Evolutionary conservation across 306 rosid genomes (phyloP).

Genomic region (Sechiopsis laciniata): DNA sequence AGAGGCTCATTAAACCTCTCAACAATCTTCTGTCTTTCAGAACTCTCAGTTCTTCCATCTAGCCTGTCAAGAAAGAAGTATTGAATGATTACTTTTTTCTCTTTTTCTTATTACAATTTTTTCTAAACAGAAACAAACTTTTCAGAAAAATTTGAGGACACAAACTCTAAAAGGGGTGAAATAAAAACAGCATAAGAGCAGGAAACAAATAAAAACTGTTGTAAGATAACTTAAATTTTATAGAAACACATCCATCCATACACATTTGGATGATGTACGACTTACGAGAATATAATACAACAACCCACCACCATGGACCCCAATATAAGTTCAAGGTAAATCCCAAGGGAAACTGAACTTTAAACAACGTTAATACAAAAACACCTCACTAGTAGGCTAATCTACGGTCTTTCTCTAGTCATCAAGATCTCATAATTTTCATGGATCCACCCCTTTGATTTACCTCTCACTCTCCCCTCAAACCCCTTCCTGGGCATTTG

Average conservation of each 20-base stretch:
- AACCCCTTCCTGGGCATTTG: not conserved
- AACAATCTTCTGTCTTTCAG: constrained; percentile 88
- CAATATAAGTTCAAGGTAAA: not conserved
- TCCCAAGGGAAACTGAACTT: not conserved
- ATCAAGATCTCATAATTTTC: not conserved
- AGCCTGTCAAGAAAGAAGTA: constrained; percentile 44
- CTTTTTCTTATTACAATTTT: not conserved
- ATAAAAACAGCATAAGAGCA: not conserved
- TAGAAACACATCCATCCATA: not conserved
- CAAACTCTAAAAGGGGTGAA: not conserved
- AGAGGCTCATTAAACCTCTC: constrained; percentile 81
- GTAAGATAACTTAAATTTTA: not conserved
- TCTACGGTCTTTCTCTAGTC: not conserved
- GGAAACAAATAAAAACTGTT: not conserved
- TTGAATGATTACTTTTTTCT: not conserved
- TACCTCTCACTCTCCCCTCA: not conserved
- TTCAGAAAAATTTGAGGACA: not conserved
- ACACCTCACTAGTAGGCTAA: not conserved
- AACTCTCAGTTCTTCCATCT: constrained; percentile 96
- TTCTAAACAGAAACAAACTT: not conserved
- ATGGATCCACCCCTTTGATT: too few relatives aligned
- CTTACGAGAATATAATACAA: not conserved
- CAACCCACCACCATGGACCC: not conserved
- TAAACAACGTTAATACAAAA: not conserved
- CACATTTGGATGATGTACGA: not conserved